A percentile compares a stretch with the other conserved stretches of the same genome.
Evolutionary conservation across 331 rosid species (phyloP).

Genomic region (Dryas integrifolia): DNA sequence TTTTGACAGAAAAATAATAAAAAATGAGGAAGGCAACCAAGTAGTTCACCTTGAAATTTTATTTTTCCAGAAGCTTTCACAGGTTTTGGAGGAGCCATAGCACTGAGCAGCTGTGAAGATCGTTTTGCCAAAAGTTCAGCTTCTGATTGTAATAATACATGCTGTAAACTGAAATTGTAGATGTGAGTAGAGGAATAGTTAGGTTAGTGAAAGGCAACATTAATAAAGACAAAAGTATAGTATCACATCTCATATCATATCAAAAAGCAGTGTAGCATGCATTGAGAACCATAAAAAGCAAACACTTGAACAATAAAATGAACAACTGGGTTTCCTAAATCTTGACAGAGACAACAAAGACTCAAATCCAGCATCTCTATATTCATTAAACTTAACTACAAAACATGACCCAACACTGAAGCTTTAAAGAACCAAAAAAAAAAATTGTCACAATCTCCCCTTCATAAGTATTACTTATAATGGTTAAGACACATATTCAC

Average conservation of each 20-base stretch:
- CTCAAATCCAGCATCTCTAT: background rate
- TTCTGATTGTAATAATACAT: conserved; percentile 36
- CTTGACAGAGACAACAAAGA: background rate
- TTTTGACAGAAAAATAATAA: background rate
- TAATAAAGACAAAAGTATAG: background rate
- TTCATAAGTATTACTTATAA: background rate
- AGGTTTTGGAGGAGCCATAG: conserved; percentile 21
- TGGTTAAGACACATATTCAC: background rate
- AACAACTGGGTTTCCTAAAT: background rate
- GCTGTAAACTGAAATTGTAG: conserved; percentile 26
- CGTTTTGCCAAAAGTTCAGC: conserved; percentile 31
- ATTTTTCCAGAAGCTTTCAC: conserved; percentile 26
- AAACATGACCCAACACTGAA: too few species aligned
- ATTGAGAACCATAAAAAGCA: background rate
- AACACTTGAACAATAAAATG: too few species aligned
- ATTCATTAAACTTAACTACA: too few species aligned
- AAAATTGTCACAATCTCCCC: background rate
- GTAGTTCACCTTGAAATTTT: conserved; percentile 33
- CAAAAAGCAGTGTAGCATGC: background rate
- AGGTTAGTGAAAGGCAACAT: background rate
- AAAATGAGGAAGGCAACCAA: background rate
- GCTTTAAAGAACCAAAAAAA: too few species aligned
- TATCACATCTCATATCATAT: background rate
- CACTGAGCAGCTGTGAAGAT: conserved; percentile 25
- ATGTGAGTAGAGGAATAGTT: background rate